phyloP scores from a whole-genome alignment of 169 alveolate species.

The Plasmodium vivax region DNA sequence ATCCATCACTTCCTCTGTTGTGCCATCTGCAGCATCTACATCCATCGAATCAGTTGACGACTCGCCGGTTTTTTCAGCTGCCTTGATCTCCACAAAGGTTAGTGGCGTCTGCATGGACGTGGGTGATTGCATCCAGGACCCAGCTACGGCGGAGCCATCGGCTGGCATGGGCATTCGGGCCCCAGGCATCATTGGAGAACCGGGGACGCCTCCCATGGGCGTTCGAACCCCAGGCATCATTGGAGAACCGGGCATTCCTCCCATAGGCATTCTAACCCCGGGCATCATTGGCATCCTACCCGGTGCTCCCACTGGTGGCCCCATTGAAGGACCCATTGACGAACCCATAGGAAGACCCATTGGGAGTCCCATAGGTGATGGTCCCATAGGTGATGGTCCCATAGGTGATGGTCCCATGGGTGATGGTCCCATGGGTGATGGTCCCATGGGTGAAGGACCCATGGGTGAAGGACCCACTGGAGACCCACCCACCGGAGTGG shows the following conservation, averaged over 20 bases:
- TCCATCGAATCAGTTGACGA: not conserved
- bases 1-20: not conserved
- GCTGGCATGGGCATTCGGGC: not conserved
- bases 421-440: not conserved
- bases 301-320: not conserved
- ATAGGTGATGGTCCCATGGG: not conserved
- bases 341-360: too few species aligned
- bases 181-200: too few species aligned
- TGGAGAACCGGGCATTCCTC: too few species aligned
- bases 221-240: too few species aligned
- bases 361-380: too few species aligned
- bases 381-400: not conserved
- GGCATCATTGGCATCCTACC: too few species aligned
- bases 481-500: not conserved
- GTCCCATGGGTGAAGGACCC: not conserved
- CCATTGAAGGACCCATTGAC: not conserved
- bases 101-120: not conserved
- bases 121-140: not conserved
- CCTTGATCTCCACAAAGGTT: not conserved
- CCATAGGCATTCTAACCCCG: too few species aligned
- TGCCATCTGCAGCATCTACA: not conserved
- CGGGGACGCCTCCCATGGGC: too few species aligned
- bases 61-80: not conserved
- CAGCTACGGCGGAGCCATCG: not conserved
- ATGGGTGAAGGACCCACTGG: not conserved